Evolutionary conservation across 768 basidiomycete species (phyloP), one percentile per base, ranked within the genome.

Genomic region (Lentinula raphanica): DNA sequence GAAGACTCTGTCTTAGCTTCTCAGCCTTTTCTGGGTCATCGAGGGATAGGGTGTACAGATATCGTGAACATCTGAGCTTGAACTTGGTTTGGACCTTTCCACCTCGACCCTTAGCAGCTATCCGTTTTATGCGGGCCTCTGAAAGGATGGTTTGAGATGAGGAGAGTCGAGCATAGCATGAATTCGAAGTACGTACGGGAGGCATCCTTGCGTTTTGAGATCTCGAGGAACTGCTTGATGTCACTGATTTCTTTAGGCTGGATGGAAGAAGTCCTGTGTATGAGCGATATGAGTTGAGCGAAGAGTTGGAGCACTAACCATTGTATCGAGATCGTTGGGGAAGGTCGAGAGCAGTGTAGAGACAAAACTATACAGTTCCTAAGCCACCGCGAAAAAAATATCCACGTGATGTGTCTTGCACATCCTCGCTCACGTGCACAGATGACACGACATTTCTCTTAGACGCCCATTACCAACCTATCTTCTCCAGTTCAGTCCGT

Each of bases 71-170:
- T 72, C 97, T 85, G 71, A 99, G 86, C 84, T 99, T 99, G 87
- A 98, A 98, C 79, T 98, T 99, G 71, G 91, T 96, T 76, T 85
- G 81, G 35, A 80, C 79, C 78, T 92, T 92, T 67, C 84, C 88
- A 50, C 82, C 81, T 32, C 85, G 71, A 29, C 79, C 74, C 72
- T 81, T 84, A 38, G 89, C 77, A 59, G 83, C 79, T 61, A 88
- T 88, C 81, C 95, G 97, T 82, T 98, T 98, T 85, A 98, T 97
- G 76, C 94, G 92, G 60, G 92, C 94, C 82, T 93, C 96, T 98
- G 74, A 25, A 51, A 50, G 36, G 27, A 11, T 11, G 27, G 39
- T n/a, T n/a, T 39, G 12, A 36, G 7, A 9, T 39, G 19, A 36
- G 13, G 21, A 4, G 12, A 19, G 44, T 23, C n/a, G n/a, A n/a